Evolutionary conservation across 805 yeast genomes (phyloP).

Genomic region (Alloascoidea hylecoeti): DNA sequence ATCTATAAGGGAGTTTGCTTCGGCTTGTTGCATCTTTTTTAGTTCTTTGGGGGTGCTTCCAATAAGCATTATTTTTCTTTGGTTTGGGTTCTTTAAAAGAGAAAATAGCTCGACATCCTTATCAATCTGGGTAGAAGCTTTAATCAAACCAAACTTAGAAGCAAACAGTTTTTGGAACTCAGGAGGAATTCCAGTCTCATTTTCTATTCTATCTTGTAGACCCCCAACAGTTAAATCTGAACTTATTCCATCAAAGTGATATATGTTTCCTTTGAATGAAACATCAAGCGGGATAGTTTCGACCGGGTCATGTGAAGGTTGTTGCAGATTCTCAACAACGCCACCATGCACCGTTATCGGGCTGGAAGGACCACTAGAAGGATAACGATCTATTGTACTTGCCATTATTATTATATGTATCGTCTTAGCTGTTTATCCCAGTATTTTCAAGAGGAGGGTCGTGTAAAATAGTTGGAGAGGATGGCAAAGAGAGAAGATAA

Average conservation of each 20-base stretch:
- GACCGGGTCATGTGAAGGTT: no score
- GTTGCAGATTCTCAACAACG: no score
- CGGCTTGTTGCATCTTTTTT: conserved; percentile 11
- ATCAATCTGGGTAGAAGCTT: conserved; percentile 4
- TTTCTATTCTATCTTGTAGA: conserved; percentile 12
- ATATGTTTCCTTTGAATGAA: neutral
- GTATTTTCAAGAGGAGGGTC: no score
- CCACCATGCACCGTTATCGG: neutral
- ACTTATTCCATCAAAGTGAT: conserved; percentile 3
- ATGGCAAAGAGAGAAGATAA: no score
- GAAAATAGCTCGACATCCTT: neutral
- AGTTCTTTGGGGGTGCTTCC: conserved; percentile 15
- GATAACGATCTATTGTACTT: no score
- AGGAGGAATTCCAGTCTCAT: conserved; percentile 13
- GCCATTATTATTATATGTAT: no score
- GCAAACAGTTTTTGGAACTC: conserved; percentile 16
- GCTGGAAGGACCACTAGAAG: conserved; percentile 16
- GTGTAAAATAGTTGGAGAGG: no score
- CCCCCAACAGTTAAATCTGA: conserved; percentile 7
- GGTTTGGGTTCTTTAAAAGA: conserved; percentile 5
- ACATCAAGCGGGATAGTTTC: neutral
- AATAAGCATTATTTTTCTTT: conserved; percentile 13
- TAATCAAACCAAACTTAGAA: conserved; percentile 14
- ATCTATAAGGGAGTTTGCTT: conserved; percentile 1
- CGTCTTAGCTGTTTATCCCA: no score